A percentile compares a stretch with the other conserved stretches of the same genome.
phyloP scores from a whole-genome alignment of 805 yeast species.

The Lipomyces orientalis region DNA sequence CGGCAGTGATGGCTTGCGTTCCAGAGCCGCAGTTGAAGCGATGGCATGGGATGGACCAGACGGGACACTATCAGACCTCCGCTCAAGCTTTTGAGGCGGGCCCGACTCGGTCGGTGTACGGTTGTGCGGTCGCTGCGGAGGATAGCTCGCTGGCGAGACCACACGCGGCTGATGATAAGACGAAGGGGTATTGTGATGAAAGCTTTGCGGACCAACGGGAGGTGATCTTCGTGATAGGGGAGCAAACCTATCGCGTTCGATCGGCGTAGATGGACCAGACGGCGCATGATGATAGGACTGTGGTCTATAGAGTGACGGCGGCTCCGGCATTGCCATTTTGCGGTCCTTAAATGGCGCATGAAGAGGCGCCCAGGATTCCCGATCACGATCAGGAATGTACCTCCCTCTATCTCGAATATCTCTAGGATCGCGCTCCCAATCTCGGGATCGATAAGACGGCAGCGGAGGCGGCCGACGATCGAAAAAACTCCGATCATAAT shows the following conservation, averaged over 20 bases:
- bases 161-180: not conserved
- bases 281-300: not conserved
- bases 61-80: not conserved
- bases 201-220: not conserved
- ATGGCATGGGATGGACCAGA: not conserved
- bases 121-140: not conserved
- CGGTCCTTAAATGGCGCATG: not conserved
- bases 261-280: not conserved
- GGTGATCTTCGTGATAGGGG: not conserved
- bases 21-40: not conserved
- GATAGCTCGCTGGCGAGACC: not conserved
- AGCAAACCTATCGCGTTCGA: constrained; percentile 2
- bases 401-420: constrained; percentile 7
- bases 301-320: not conserved
- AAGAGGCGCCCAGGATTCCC: constrained; percentile 5
- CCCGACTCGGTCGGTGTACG: not conserved
- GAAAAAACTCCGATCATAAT: constrained; percentile 14
- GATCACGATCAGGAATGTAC: constrained; percentile 26
- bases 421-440: constrained; percentile 20
- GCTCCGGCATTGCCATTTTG: not conserved
- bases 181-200: not conserved
- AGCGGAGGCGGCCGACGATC: constrained; percentile 20
- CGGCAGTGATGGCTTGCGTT: not conserved
- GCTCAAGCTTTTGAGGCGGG: not conserved
- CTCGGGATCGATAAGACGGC: not conserved